Evolutionary conservation across 495 filamentous ascomycete genomes (phyloP).

Genomic region (Beverwykella pulmonaria): DNA sequence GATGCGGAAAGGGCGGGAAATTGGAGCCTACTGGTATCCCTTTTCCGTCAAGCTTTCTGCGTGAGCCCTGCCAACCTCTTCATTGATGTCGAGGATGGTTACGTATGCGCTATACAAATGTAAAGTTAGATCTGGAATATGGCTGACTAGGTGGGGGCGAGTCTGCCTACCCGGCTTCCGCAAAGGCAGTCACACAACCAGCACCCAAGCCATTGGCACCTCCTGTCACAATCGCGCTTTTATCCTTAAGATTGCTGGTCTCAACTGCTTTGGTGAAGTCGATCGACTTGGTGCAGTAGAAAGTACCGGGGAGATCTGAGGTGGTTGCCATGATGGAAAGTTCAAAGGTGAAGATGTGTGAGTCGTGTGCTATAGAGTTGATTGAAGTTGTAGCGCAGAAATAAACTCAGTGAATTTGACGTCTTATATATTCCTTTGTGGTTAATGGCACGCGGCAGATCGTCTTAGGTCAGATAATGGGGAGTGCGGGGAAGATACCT

Average conservation of each 20-base stretch:
- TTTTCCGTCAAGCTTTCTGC: slow-evolving; percentile 8
- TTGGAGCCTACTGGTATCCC: slow-evolving; percentile 30
- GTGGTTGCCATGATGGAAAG: background rate
- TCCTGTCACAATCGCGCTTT: slow-evolving; percentile 30
- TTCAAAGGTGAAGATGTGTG: background rate
- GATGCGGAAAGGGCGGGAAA: background rate
- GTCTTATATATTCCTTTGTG: background rate
- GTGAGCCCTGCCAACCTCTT: slow-evolving; percentile 20
- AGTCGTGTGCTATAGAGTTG: background rate
- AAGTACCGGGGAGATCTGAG: slow-evolving; percentile 5
- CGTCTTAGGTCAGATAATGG: background rate
- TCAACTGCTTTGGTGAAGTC: slow-evolving; percentile 24
- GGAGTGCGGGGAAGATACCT: background rate
- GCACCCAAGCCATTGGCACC: slow-evolving; percentile 32
- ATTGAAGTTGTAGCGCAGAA: too few relatives aligned
- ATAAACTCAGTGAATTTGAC: too few relatives aligned
- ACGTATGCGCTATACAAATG: slow-evolving; percentile 52
- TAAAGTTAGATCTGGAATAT: slow-evolving; percentile 31
- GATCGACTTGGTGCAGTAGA: slow-evolving; percentile 6
- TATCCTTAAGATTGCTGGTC: slow-evolving; percentile 15
- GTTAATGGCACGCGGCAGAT: background rate
- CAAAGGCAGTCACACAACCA: slow-evolving; percentile 19
- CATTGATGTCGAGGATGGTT: slow-evolving; percentile 41
- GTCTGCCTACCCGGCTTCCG: slow-evolving; percentile 28
- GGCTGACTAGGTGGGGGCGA: background rate